Evolutionary conservation across 2,329 filamentous ascomycete species (phyloP), one percentile per base, ranked within the genome.

Genomic region (Sordariomycetes sp.): DNA sequence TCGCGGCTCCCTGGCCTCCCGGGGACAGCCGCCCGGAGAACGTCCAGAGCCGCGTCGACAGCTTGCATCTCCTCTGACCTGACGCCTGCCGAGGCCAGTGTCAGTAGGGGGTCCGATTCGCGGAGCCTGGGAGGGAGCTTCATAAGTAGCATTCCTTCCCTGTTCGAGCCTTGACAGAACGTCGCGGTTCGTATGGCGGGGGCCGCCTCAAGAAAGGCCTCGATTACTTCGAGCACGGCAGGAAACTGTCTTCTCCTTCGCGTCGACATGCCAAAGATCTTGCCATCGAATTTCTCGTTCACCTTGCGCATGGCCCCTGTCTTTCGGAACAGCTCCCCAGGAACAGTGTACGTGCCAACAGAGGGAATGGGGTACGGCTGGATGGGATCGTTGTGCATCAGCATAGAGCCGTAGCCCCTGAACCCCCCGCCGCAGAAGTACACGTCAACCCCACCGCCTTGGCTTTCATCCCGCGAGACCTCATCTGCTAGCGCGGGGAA

Each of bases 361-460:
- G 87, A 85, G 0, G 90, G 83, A 28, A 96, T 88, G 0, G 92
- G 92, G 68, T 96, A 97, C 0, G 90, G 90, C 58, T 80, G 76
- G 51, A 90, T 80, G 6, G 76, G 71, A 65, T 93, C 88, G 63
- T 82, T 80, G 67, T 88, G 85, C 87, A 96, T 92, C 57, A 96
- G 78, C 66, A 96, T 85, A 70, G 90, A 95, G 7, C 91, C 92
- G 77, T 95, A 96, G 18, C 92, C 92, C 40, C 92, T 79, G 68
- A 96, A 96, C 0, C 92, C 92, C 25, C 92, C 92, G 51, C 92
- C 92, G 61, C 89, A 96, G 59, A 97, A 83, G 68, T 92, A 96
- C 10, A 96, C 76, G 37, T 87, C 83, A 59, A 91, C 76, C 4
- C 80, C 80, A 54, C 63, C 61, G 48, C 65, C 60, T 37, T 12